phyloP scores from a whole-genome alignment of 176 grass and related monocot species.

The Avena insularis region DNA sequence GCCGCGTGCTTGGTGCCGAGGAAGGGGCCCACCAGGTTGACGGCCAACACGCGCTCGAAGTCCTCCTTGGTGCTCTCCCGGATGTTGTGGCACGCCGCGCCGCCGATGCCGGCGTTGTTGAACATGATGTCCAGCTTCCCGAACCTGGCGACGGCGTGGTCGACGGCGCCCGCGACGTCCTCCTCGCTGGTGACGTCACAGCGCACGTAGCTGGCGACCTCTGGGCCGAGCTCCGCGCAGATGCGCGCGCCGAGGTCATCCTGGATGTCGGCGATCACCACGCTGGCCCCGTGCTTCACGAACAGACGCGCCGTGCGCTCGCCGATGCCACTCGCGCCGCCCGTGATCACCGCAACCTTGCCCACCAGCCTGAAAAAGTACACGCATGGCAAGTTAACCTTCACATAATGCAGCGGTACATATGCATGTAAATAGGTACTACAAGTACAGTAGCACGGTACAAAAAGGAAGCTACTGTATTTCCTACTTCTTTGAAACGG shows the following conservation, averaged over 20 bases:
- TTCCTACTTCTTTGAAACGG: constrained; percentile 43
- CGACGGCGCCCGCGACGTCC: constrained; percentile 51
- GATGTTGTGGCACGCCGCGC: constrained; percentile 52
- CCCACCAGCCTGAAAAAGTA: constrained; percentile 49
- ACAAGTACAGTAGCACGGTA: not conserved
- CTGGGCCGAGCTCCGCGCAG: constrained; percentile 40
- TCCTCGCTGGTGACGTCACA: constrained; percentile 52
- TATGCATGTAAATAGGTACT: no score
- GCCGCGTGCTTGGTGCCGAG: constrained; percentile 69
- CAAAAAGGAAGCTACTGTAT: not conserved
- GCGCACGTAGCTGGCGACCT: constrained; percentile 46
- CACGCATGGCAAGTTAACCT: not conserved
- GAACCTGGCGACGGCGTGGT: constrained; percentile 50
- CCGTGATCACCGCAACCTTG: constrained; percentile 70
- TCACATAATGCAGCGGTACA: no score
- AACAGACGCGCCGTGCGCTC: constrained; percentile 59
- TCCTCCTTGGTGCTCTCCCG: constrained; percentile 49
- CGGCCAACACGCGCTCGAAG: constrained; percentile 57
- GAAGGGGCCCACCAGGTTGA: constrained; percentile 55
- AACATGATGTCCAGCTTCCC: constrained; percentile 63
- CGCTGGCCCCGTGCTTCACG: constrained; percentile 51
- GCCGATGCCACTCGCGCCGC: constrained; percentile 64
- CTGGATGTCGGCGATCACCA: constrained; percentile 58
- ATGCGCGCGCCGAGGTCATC: constrained; percentile 36
- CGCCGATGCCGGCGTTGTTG: constrained; percentile 70